phyloP scores from a whole-genome alignment of 306 rosid genomes.

The Heteromeles arbutifolia region DNA sequence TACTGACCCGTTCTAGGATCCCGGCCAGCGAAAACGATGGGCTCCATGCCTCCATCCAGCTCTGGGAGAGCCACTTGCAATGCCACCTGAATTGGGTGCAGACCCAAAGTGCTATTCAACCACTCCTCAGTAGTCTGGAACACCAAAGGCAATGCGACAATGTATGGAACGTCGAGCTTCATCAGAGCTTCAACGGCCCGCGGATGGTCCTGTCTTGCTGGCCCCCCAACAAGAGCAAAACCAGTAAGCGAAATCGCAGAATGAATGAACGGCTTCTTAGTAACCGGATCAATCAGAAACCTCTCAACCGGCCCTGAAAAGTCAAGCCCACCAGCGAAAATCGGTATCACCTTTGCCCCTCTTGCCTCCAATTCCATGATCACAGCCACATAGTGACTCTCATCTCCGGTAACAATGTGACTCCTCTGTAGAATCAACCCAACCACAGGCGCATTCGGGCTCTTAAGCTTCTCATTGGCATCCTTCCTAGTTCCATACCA shows the following conservation, averaged over 20 bases:
- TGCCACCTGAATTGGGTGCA: conserved; percentile 98
- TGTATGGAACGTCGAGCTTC: conserved; percentile 87
- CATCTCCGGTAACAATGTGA: conserved; percentile 98
- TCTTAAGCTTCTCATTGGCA: conserved; percentile 75
- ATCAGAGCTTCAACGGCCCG: conserved; percentile 82
- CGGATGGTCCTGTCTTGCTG: conserved; percentile 98
- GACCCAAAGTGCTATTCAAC: conserved; percentile 88
- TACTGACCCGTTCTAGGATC: conserved; percentile 84
- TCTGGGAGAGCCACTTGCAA: conserved; percentile 98
- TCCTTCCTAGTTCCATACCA: conserved; percentile 96
- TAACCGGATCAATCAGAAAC: conserved; percentile 69
- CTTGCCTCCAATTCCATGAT: conserved; percentile 92
- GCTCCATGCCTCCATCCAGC: conserved; percentile 99
- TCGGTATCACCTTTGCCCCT: conserved; percentile 93
- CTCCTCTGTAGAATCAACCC: conserved; percentile 92
- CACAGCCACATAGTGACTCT: conserved; percentile 93
- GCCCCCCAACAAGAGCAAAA: conserved; percentile 97
- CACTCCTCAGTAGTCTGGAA: conserved; percentile 98
- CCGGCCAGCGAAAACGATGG: conserved; percentile 88
- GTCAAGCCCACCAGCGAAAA: conserved; percentile 92
- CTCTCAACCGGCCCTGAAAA: conserved; percentile 94
- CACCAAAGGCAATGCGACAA: conserved; percentile 95
- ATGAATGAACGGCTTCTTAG: conserved; percentile 72
- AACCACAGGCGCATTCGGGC: conserved; percentile 47
- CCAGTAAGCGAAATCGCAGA: conserved; percentile 87